These are phyloP conservation scores for Lipomyces kockii DNA, from an alignment of 805 yeast genomes.

Conservation along the genomic window DNA sequence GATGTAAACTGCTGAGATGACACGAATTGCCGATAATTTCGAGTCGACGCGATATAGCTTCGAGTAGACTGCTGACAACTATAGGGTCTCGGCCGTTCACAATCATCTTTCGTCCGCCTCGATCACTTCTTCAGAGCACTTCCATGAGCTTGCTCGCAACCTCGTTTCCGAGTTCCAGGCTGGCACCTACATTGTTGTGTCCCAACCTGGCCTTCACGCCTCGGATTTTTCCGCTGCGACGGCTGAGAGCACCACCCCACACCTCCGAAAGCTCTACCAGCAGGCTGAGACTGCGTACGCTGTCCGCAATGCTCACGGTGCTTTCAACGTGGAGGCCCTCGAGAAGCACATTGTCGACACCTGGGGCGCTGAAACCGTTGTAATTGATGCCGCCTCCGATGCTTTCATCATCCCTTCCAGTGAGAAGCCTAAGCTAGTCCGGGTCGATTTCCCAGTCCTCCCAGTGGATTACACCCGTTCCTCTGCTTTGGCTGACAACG, in stretches of 20 bases:
- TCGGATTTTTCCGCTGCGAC: conserved; percentile 38
- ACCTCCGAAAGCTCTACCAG: conserved; percentile 33
- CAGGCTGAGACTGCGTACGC: conserved; percentile 36
- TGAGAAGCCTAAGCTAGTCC: conserved; percentile 63
- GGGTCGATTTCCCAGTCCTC: conserved; percentile 60
- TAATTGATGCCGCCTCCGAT: conserved; percentile 49
- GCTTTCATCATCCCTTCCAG: conserved; percentile 63
- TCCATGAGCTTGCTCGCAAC: conserved; percentile 34
- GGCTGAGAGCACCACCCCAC: conserved; percentile 34
- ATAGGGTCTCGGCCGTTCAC: conserved; percentile 28
- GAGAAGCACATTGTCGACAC: conserved; percentile 51
- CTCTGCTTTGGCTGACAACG: conserved; percentile 38
- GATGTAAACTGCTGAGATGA: conserved; percentile 3
- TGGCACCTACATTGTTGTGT: conserved; percentile 45
- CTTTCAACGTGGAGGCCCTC: conserved; percentile 51
- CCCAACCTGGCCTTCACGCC: conserved; percentile 48
- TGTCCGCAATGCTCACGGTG: conserved; percentile 38
- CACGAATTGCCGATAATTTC: background rate
- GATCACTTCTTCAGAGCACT: conserved; percentile 34
- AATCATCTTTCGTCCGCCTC: conserved; percentile 31
- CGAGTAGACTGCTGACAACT: conserved; percentile 13
- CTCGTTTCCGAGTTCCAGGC: conserved; percentile 31
- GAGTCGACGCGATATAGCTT: background rate
- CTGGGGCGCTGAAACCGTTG: conserved; percentile 58
- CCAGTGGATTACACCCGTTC: conserved; percentile 42